phyloP scores from a whole-genome alignment of 169 alveolate genomes.

The Plasmodium gallinaceum region DNA sequence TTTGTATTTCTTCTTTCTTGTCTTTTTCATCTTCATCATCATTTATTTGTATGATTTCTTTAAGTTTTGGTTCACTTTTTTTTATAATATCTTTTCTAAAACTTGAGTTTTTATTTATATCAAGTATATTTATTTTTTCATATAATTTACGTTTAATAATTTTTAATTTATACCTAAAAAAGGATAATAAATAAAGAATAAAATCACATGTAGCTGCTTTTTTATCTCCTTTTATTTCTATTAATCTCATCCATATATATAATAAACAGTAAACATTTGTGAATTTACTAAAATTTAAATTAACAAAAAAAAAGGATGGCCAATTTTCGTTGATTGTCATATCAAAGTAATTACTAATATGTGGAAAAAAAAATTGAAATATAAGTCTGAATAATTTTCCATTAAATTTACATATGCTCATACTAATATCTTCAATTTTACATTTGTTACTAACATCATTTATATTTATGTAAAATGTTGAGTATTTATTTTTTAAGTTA shows the following conservation, averaged over 20 bases:
- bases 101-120: background rate
- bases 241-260: constrained; percentile 51
- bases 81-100: background rate
- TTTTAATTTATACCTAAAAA: constrained; percentile 36
- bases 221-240: constrained; percentile 42
- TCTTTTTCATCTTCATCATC: background rate
- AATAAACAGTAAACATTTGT: constrained; percentile 51
- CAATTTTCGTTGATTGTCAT: constrained; percentile 36
- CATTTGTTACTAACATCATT: background rate
- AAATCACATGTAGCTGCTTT: constrained; percentile 59
- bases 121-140: constrained; percentile 11
- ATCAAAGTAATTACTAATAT: constrained; percentile 51
- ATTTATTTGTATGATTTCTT: background rate
- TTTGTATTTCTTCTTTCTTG: background rate
- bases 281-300: constrained; percentile 63
- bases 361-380: constrained; percentile 65
- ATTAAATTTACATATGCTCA: constrained; percentile 54
- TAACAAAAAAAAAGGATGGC: constrained; percentile 67
- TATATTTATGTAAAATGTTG: background rate
- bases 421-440: constrained; percentile 28
- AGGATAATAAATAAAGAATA: constrained; percentile 59
- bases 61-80: background rate
- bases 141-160: constrained; percentile 23
- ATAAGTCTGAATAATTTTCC: constrained; percentile 47
- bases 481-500: background rate